Percentiles rank a stretch among this genome's conserved stretches.
These are phyloP conservation scores for Jatropha curcas DNA, from an alignment of 345 rosid genomes.

Conservation along the genomic window DNA sequence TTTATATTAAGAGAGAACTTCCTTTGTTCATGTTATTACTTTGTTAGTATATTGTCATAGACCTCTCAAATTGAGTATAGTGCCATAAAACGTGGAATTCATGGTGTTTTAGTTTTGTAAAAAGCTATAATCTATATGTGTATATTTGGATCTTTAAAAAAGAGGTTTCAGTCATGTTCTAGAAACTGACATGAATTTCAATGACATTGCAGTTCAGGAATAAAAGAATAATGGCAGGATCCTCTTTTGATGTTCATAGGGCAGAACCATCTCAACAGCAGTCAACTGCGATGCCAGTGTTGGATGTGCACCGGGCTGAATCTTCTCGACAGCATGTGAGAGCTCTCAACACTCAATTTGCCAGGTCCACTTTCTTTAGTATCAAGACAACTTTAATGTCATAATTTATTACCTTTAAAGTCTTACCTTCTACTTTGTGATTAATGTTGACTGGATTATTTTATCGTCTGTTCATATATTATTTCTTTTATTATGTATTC, in stretches of 20 bases:
- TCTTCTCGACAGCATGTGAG: conserved; percentile 78
- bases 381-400: not conserved
- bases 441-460: not conserved
- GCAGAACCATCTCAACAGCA: conserved; percentile 52
- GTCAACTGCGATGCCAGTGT: conserved; percentile 23
- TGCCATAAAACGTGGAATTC: not conserved
- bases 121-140: not conserved
- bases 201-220: conserved; percentile 56
- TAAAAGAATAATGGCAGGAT: conserved; percentile 66
- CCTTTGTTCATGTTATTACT: not conserved
- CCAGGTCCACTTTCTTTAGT: conserved; percentile 53
- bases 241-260: conserved; percentile 51
- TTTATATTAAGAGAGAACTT: not conserved
- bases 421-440: conserved; percentile 7
- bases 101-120: not conserved
- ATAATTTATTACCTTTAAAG: not conserved
- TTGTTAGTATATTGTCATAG: not conserved
- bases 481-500: not conserved
- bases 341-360: conserved; percentile 91
- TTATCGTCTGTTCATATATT: not conserved
- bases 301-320: conserved; percentile 67
- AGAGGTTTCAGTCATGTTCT: not conserved
- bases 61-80: not conserved
- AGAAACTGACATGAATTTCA: conserved; percentile 20
- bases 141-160: not conserved